A percentile compares a stretch with the other conserved stretches of the same genome.
Evolutionary conservation across 176 grass and related monocot genomes (phyloP).

Genomic region (Triticum turgidum): DNA sequence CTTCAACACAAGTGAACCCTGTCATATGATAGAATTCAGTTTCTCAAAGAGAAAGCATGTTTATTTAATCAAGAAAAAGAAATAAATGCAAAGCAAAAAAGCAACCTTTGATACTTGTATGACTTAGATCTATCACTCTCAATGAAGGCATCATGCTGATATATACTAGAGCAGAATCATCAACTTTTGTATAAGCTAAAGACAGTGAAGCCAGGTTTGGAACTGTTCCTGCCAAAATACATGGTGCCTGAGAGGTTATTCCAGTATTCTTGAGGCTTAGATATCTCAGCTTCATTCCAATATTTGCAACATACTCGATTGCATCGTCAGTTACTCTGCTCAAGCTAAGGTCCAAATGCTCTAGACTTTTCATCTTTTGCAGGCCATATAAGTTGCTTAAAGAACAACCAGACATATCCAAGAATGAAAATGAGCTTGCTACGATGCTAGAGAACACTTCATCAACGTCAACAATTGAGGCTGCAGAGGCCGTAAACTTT

Average conservation of each 20-base stretch:
- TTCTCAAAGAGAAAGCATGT: neutral
- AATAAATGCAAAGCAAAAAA: constrained; percentile 23
- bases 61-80: constrained; percentile 26
- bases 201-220: constrained; percentile 59
- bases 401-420: constrained; percentile 65
- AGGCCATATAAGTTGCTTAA: constrained; percentile 57
- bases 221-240: constrained; percentile 59
- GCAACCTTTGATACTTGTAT: constrained; percentile 68
- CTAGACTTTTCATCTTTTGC: constrained; percentile 53
- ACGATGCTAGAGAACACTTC: constrained; percentile 56
- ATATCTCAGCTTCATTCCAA: constrained; percentile 64
- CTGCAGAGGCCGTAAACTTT: constrained; percentile 44
- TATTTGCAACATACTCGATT: constrained; percentile 65
- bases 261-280: constrained; percentile 64
- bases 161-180: constrained; percentile 73
- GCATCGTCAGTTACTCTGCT: constrained; percentile 54
- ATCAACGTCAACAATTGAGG: constrained; percentile 49
- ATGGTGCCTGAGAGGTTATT: constrained; percentile 58
- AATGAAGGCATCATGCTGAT: constrained; percentile 73
- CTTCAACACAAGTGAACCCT: constrained; percentile 52
- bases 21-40: constrained; percentile 31
- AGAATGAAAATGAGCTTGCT: constrained; percentile 49
- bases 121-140: constrained; percentile 54
- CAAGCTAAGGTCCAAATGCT: constrained; percentile 67
- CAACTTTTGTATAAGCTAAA: constrained; percentile 68